A percentile compares a stretch with the other conserved stretches of the same genome.
These are phyloP conservation scores for Aureobasidium sp. DNA, from an alignment of 2,329 filamentous ascomycete genomes.

Conservation along the genomic window DNA sequence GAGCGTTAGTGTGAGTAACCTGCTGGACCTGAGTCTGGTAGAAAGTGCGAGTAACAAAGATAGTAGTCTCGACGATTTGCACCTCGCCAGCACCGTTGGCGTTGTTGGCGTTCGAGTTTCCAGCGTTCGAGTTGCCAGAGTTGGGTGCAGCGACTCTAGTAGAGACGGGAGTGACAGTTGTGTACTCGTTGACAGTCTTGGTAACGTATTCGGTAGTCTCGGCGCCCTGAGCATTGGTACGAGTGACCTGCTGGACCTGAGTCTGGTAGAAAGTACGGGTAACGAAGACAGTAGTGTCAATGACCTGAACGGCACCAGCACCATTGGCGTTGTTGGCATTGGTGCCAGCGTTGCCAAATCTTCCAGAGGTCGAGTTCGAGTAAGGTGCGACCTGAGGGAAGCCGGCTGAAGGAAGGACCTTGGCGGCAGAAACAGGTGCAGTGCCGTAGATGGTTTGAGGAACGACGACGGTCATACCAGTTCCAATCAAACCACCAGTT, in stretches of 20 bases:
- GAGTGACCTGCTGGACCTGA: background rate
- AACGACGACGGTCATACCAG: background rate
- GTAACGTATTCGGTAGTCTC: constrained; percentile 8
- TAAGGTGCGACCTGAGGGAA: constrained; percentile 6
- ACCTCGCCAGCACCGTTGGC: background rate
- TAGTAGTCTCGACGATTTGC: background rate
- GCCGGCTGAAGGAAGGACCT: background rate
- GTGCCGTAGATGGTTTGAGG: background rate
- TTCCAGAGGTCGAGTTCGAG: background rate
- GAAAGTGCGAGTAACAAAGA: background rate
- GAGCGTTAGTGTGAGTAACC: background rate
- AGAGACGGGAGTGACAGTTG: constrained; percentile 1
- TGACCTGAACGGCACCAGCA: background rate
- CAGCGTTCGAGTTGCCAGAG: background rate
- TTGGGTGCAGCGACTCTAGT: background rate
- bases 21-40: constrained; percentile 2
- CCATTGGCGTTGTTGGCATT: background rate
- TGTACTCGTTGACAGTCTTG: constrained; percentile 4
- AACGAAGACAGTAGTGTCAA: background rate
- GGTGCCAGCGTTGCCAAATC: background rate
- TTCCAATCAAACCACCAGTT: background rate
- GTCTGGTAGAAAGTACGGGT: constrained; percentile 10
- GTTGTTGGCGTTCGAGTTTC: background rate
- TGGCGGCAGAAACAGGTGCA: background rate
- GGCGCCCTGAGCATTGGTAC: constrained; percentile 6